These are phyloP conservation scores for Euclidium syriacum DNA, from an alignment of 345 rosid species.

Conservation along the genomic window DNA sequence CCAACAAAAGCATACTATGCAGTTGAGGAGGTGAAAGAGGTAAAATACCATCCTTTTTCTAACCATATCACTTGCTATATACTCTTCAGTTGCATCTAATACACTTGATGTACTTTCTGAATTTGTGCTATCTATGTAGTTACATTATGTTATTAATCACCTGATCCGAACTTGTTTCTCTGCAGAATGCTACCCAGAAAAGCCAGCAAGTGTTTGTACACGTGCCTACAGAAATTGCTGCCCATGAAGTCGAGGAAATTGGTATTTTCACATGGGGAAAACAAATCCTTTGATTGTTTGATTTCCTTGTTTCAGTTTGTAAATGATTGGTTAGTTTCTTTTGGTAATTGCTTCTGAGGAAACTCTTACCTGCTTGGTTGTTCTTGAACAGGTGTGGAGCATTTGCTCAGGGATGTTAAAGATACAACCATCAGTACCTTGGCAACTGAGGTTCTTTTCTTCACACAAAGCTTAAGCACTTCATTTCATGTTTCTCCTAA, in stretches of 20 bases:
- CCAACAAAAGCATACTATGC: constrained; percentile 82
- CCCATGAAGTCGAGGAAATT: constrained; percentile 88
- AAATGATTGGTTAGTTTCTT: not conserved
- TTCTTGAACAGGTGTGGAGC: constrained; percentile 43
- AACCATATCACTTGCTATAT: not conserved
- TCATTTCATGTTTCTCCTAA: not conserved
- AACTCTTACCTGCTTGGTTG: not conserved
- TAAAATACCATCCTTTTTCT: constrained; percentile 10
- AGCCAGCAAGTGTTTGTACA: constrained; percentile 83
- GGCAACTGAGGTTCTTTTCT: constrained; percentile 43
- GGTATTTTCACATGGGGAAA: constrained; percentile 41
- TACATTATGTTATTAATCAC: not conserved
- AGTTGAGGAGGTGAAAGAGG: constrained; percentile 55
- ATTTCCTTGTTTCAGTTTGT: not conserved
- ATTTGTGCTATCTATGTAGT: not conserved
- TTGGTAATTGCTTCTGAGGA: not conserved
- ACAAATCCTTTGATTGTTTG: not conserved
- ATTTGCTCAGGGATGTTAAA: constrained; percentile 35
- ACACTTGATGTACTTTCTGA: not conserved
- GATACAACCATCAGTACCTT: constrained; percentile 34
- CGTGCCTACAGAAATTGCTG: constrained; percentile 73
- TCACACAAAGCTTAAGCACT: not conserved
- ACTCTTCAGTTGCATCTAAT: not conserved
- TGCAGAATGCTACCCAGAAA: constrained; percentile 86
- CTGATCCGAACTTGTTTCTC: not conserved